phyloP scores from a whole-genome alignment of 2,329 filamentous ascomycete genomes.

The Fusarium sp. region DNA sequence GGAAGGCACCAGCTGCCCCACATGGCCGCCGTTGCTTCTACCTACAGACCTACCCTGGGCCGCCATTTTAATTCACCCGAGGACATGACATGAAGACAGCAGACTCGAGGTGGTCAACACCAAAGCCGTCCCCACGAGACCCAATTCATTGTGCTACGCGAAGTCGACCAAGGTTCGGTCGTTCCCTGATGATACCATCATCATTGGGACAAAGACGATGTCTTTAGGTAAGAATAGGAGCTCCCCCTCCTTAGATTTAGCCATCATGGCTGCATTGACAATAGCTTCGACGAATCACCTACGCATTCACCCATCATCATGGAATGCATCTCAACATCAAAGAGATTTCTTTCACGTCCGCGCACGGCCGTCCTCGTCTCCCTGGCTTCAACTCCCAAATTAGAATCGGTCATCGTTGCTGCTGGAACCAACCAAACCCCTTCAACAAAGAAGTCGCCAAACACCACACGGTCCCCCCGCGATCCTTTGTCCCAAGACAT shows the following conservation, averaged over 20 bases:
- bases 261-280: slow-evolving; percentile 24
- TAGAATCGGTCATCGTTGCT: not conserved
- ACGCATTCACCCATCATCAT: slow-evolving; percentile 9
- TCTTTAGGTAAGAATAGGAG: not conserved
- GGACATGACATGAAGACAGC: slow-evolving; percentile 7
- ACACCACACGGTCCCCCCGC: slow-evolving; percentile 13
- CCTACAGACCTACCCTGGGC: not conserved
- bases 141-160: slow-evolving; percentile 15
- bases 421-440: not conserved
- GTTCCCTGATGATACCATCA: not conserved
- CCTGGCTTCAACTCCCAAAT: slow-evolving; percentile 16
- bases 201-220: slow-evolving; percentile 25
- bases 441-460: slow-evolving; percentile 33
- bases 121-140: not conserved
- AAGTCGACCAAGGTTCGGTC: not conserved
- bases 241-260: not conserved
- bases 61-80: slow-evolving; percentile 23
- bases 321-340: slow-evolving; percentile 18
- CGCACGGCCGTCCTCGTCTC: not conserved
- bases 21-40: not conserved
- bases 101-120: slow-evolving; percentile 19
- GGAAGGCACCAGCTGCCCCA: slow-evolving; percentile 16
- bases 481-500: slow-evolving; percentile 21
- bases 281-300: slow-evolving; percentile 14
- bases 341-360: slow-evolving; percentile 6